Conservation (phyloP, 495 filamentous ascomycete genomes). For the Staphylotrichum tortipilum region DNA sequence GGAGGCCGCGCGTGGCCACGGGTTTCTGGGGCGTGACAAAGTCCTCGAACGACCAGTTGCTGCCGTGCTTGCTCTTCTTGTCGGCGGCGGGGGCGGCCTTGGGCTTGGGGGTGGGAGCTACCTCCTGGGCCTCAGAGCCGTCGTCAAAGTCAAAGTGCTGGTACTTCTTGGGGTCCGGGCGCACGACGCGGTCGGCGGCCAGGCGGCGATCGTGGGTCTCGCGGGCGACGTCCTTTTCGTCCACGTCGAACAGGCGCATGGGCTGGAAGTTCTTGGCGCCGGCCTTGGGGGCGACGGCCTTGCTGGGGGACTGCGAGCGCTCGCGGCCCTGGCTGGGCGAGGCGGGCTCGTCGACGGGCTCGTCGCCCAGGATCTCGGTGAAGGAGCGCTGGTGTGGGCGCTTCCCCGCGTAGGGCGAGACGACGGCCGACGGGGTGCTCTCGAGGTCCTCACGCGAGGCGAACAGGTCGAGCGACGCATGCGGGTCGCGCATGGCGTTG, state of each 20-base stretch:
- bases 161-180: conserved; percentile 63
- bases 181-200: conserved; percentile 43
- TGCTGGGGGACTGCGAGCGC: conserved; percentile 35
- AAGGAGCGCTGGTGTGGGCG: conserved; percentile 42
- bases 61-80: conserved; percentile 51
- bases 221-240: conserved; percentile 37
- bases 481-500: conserved; percentile 54
- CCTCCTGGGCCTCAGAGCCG: conserved; percentile 40
- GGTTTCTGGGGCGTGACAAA: conserved; percentile 72
- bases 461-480: conserved; percentile 70
- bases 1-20: conserved; percentile 32
- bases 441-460: conserved; percentile 50
- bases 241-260: conserved; percentile 60
- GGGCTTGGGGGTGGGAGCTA: conserved; percentile 27
- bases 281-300: conserved; percentile 50
- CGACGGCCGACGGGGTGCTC: conserved; percentile 33
- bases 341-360: conserved; percentile 29
- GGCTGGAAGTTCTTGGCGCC: conserved; percentile 63
- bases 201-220: conserved; percentile 29
- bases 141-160: conserved; percentile 81
- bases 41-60: conserved; percentile 80
- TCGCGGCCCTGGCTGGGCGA: conserved; percentile 43
- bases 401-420: conserved; percentile 44
- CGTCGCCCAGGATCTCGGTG: conserved; percentile 44
- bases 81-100: not conserved